Conservation (phyloP, 225 moss, liverwort and hornwort species). For the Physcomitrium patens region DNA sequence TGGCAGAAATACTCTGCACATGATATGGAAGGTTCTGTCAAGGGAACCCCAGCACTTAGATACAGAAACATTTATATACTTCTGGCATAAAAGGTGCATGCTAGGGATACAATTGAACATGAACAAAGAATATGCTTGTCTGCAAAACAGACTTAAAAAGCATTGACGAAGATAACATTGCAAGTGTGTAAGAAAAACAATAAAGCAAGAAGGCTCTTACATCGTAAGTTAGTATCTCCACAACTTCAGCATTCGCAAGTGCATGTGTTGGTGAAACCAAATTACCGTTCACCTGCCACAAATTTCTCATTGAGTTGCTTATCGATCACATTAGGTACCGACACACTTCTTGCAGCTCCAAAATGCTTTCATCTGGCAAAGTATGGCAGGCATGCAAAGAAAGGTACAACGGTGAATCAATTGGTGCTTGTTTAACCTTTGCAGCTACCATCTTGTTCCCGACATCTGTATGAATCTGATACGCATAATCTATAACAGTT, state of each 20-base stretch:
- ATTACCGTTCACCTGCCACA: conserved; percentile 60
- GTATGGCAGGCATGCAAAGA: no score
- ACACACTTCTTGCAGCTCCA: no score
- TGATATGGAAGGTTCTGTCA: conserved; percentile 33
- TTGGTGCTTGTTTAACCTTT: conserved; percentile 51
- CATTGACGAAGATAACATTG: not conserved
- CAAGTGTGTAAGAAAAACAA: conserved; percentile 8
- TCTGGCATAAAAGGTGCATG: not conserved
- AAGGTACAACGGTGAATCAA: no score
- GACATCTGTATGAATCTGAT: conserved; percentile 97
- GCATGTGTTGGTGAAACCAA: conserved; percentile 87
- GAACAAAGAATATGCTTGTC: not conserved
- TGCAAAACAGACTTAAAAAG: not conserved
- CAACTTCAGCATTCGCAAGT: conserved; percentile 95
- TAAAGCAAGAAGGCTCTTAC: conserved; percentile 48
- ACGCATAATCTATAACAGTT: conserved; percentile 98
- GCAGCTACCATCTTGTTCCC: conserved; percentile 99
- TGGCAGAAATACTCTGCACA: conserved; percentile 86
- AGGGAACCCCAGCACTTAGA: conserved; percentile 22
- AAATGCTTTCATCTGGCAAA: no score
- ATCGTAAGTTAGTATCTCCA: conserved; percentile 95
- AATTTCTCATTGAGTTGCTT: no score
- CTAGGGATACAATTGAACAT: not conserved
- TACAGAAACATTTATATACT: not conserved
- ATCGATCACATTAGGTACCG: no score